These are phyloP conservation scores for Dissoconium aciculare DNA, from an alignment of 2,329 filamentous ascomycete genomes.

Conservation along the genomic window DNA sequence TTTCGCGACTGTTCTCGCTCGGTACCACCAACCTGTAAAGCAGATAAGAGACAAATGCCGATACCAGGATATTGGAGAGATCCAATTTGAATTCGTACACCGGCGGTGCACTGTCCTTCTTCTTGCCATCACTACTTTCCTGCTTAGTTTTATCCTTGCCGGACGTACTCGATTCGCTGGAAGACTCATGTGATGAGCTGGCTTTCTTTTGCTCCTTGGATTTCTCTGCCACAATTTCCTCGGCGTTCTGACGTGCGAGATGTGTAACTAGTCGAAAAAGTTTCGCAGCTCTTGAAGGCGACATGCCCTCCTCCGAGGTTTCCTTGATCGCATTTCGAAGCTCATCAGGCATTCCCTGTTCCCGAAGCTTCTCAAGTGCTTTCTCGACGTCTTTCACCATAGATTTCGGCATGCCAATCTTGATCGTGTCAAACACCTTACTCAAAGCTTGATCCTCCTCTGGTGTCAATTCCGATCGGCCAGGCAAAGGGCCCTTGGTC, in stretches of 20 bases:
- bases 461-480: constrained; percentile 34
- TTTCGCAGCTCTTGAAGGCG: constrained; percentile 49
- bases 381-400: constrained; percentile 46
- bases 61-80: constrained; percentile 40
- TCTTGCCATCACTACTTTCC: constrained; percentile 27
- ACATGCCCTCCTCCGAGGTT: constrained; percentile 36
- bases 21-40: constrained; percentile 51
- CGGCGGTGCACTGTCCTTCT: constrained; percentile 23
- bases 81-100: constrained; percentile 39
- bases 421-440: constrained; percentile 40
- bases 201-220: constrained; percentile 27
- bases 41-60: constrained; percentile 46
- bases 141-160: constrained; percentile 26
- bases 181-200: too few species aligned
- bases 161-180: constrained; percentile 28
- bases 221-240: constrained; percentile 24
- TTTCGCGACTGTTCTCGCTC: constrained; percentile 55
- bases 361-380: constrained; percentile 47
- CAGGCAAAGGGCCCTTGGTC: constrained; percentile 24
- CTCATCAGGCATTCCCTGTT: constrained; percentile 55
- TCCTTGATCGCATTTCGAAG: constrained; percentile 48
- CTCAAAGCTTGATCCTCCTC: constrained; percentile 46
- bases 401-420: constrained; percentile 44
- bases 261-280: constrained; percentile 42
- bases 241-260: constrained; percentile 38